Conservation (phyloP, 495 filamentous ascomycete genomes). For the Xylaria curta region DNA sequence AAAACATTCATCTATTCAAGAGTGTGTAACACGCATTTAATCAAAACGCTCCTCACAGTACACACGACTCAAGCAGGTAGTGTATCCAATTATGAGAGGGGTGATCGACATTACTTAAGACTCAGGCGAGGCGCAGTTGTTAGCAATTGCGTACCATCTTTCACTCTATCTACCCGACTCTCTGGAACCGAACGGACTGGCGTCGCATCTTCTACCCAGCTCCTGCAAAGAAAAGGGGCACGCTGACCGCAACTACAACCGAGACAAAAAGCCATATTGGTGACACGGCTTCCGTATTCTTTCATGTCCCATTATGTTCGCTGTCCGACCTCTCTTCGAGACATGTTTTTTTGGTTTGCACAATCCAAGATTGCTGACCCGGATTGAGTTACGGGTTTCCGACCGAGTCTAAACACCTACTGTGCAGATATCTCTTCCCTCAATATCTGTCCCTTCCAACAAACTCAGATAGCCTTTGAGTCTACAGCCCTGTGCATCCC, state of each 20-base stretch:
- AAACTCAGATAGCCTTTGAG: neutral
- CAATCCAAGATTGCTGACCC: neutral
- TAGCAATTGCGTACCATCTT: neutral
- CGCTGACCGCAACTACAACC: neutral
- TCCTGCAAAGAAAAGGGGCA: conserved; percentile 2
- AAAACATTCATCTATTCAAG: neutral
- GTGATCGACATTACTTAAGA: conserved; percentile 14
- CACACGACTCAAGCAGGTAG: neutral
- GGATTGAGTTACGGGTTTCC: neutral
- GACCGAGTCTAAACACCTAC: neutral
- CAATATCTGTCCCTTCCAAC: neutral
- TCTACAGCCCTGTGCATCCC: neutral
- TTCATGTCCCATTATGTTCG: neutral
- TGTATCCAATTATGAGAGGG: neutral
- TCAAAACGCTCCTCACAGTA: neutral
- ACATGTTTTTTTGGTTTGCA: neutral
- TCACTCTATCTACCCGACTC: neutral
- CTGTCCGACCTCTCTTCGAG: neutral
- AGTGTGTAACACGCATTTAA: neutral
- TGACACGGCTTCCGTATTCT: neutral
- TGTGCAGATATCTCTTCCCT: conserved; percentile 1
- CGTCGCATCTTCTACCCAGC: neutral
- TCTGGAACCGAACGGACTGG: neutral
- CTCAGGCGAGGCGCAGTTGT: conserved; percentile 3
- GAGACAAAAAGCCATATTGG: neutral